phyloP scores from a whole-genome alignment of 2,329 filamentous ascomycete species.

The Diaporthe ampelina region DNA sequence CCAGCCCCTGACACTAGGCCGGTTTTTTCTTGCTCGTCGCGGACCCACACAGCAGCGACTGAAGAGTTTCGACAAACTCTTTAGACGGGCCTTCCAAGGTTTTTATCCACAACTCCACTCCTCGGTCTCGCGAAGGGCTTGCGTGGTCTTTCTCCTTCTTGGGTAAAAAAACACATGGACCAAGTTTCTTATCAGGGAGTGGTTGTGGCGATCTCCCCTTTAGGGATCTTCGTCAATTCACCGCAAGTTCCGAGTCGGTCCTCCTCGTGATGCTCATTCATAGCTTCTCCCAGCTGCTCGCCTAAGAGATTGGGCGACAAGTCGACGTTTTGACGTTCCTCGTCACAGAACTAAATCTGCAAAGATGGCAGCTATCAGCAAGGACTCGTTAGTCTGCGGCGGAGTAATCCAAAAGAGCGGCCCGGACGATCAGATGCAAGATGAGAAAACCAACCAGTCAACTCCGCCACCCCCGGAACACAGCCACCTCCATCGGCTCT shows the following conservation, averaged over 20 bases:
- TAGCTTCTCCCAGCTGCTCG: background rate
- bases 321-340: background rate
- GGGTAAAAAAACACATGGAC: conserved; percentile 1
- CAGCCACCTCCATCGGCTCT: background rate
- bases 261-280: background rate
- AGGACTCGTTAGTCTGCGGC: background rate
- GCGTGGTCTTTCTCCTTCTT: conserved; percentile 1
- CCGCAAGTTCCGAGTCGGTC: background rate
- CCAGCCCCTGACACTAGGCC: background rate
- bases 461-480: background rate
- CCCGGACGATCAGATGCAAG: background rate
- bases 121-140: background rate
- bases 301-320: background rate
- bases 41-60: conserved; percentile 8
- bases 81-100: no score
- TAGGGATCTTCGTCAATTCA: background rate
- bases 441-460: background rate
- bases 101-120: background rate
- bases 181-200: background rate
- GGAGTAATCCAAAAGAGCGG: background rate
- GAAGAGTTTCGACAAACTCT: no score
- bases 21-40: conserved; percentile 7
- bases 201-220: background rate
- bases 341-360: background rate
- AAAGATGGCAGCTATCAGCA: conserved; percentile 5